A percentile compares a stretch with the other conserved stretches of the same genome.
These are phyloP conservation scores for Monosporascus sp. DNA, from an alignment of 2,329 filamentous ascomycete species.

Conservation along the genomic window DNA sequence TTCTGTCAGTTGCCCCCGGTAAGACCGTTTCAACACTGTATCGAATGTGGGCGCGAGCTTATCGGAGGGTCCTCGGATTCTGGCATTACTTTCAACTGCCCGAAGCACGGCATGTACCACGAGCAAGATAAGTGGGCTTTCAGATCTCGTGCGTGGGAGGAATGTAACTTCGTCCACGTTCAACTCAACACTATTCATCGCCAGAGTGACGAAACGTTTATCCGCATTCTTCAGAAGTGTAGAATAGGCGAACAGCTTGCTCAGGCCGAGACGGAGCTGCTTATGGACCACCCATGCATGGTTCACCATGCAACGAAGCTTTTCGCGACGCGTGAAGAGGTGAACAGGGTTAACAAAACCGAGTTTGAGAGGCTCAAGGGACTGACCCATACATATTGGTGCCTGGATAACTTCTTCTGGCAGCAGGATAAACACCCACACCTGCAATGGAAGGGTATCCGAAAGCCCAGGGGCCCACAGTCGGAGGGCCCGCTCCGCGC, in stretches of 20 bases:
- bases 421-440: constrained; percentile 18
- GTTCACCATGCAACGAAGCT: constrained; percentile 38
- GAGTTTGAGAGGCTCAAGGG: constrained; percentile 28
- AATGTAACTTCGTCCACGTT: constrained; percentile 47
- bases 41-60: constrained; percentile 35
- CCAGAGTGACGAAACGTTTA: constrained; percentile 48
- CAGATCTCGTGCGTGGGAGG: constrained; percentile 46
- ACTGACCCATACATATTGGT: constrained; percentile 23
- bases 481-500: constrained; percentile 24
- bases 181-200: constrained; percentile 51
- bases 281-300: constrained; percentile 39
- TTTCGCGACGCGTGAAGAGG: constrained; percentile 35
- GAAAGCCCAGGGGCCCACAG: constrained; percentile 8
- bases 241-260: constrained; percentile 39
- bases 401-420: constrained; percentile 37
- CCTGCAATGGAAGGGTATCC: constrained; percentile 17
- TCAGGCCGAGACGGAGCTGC: constrained; percentile 29
- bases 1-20: constrained; percentile 58
- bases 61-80: constrained; percentile 6
- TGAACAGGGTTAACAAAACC: constrained; percentile 27
- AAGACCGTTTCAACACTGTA: constrained; percentile 48
- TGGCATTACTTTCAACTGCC: constrained; percentile 25
- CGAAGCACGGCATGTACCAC: constrained; percentile 29
- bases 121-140: constrained; percentile 58
- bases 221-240: constrained; percentile 49